A percentile compares a stretch with the other conserved stretches of the same genome.
Conservation (phyloP, 2,329 filamentous ascomycete genomes). For the Acrocalymma vagum region DNA sequence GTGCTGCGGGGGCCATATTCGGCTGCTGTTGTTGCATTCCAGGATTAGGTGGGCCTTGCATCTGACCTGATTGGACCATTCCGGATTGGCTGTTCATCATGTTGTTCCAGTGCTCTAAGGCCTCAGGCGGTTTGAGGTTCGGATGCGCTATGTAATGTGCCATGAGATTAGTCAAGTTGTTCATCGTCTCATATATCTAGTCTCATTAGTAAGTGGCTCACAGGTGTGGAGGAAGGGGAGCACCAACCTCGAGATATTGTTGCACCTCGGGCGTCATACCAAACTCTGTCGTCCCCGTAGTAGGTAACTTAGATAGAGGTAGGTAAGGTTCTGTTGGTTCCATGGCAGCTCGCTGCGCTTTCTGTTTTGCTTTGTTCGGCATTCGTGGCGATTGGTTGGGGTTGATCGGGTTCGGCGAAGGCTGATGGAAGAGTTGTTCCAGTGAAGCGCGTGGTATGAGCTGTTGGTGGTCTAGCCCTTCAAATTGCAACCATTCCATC, state of each 20-base stretch:
- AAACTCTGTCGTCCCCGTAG: conserved; percentile 57
- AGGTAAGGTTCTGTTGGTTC: conserved; percentile 51
- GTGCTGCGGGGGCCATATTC: conserved; percentile 37
- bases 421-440: conserved; percentile 54
- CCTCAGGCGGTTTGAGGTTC: conserved; percentile 61
- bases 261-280: conserved; percentile 66
- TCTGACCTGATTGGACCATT: conserved; percentile 23
- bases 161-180: conserved; percentile 69
- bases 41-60: conserved; percentile 33
- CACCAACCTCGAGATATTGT: conserved; percentile 68
- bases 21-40: conserved; percentile 35
- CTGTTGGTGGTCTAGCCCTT: conserved; percentile 79
- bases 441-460: conserved; percentile 76
- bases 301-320: conserved; percentile 55
- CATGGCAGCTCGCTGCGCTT: conserved; percentile 43
- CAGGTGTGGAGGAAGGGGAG: conserved; percentile 16
- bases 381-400: conserved; percentile 66
- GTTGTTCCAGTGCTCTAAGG: conserved; percentile 62
- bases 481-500: conserved; percentile 86
- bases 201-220: conserved; percentile 29
- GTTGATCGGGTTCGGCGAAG: conserved; percentile 56
- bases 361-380: conserved; percentile 64
- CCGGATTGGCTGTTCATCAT: conserved; percentile 46
- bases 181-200: conserved; percentile 72
- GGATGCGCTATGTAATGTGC: conserved; percentile 63